Conservation (phyloP, 306 rosid genomes). For the Cyclanthera cordifolia region DNA sequence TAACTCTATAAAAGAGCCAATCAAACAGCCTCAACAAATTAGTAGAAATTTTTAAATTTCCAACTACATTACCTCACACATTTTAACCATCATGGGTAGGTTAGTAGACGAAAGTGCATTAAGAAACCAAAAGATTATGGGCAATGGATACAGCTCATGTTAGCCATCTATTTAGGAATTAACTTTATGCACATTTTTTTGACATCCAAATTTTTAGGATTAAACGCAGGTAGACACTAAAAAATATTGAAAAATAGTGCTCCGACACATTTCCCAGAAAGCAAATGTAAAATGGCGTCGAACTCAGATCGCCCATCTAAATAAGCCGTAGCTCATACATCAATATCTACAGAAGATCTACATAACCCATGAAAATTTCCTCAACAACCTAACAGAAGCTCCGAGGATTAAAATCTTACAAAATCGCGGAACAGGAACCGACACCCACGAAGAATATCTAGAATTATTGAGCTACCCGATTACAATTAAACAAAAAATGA, state of each 20-base stretch:
- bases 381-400: background rate
- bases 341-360: slow-evolving; percentile 18
- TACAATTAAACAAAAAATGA: background rate
- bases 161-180: too few relatives aligned
- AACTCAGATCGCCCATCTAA: slow-evolving; percentile 16
- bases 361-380: background rate
- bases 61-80: slow-evolving; percentile 14
- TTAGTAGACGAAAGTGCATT: too few relatives aligned
- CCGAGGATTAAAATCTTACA: slow-evolving; percentile 3
- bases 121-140: too few relatives aligned
- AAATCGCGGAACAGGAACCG: background rate
- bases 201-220: too few relatives aligned
- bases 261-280: slow-evolving; percentile 18
- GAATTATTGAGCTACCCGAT: background rate
- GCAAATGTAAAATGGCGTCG: slow-evolving; percentile 12
- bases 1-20: too few relatives aligned
- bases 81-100: background rate
- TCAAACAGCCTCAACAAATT: too few relatives aligned
- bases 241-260: too few relatives aligned
- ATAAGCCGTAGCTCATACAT: slow-evolving; percentile 1
- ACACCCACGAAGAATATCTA: background rate
- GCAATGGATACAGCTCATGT: too few relatives aligned
- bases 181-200: too few relatives aligned
- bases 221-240: too few relatives aligned
- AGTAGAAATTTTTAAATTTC: background rate